A percentile compares a stretch with the other conserved stretches of the same genome.
phyloP scores from a whole-genome alignment of 2,329 filamentous ascomycete species.

The Cladosporium sp. region DNA sequence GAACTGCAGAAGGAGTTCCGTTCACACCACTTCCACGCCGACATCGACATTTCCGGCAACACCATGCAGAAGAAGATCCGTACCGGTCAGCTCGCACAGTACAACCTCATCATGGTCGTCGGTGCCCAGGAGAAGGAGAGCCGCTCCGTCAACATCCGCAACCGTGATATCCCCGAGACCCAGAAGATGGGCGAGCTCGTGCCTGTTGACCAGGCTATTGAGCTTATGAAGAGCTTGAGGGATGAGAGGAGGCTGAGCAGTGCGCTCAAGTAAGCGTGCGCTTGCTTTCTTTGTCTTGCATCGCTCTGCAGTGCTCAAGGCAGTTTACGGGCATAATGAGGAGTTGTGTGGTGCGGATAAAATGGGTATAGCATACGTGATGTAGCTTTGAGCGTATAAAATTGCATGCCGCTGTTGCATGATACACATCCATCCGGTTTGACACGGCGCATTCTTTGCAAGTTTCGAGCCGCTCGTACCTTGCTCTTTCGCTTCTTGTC shows the following conservation, averaged over 20 bases:
- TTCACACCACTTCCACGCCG: conserved; percentile 65
- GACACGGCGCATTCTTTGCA: background rate
- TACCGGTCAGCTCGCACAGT: conserved; percentile 75
- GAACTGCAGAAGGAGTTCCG: conserved; percentile 71
- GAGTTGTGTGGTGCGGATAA: background rate
- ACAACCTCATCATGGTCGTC: conserved; percentile 79
- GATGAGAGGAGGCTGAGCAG: conserved; percentile 43
- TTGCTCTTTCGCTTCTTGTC: background rate
- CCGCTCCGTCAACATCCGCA: conserved; percentile 63
- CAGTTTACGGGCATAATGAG: background rate
- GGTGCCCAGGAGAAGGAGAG: conserved; percentile 62
- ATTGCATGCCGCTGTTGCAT: background rate
- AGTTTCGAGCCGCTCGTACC: no score
- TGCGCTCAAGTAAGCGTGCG: conserved; percentile 22
- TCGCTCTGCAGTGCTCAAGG: background rate
- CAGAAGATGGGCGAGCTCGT: conserved; percentile 64
- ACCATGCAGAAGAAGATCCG: conserved; percentile 90
- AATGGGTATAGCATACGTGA: conserved; percentile 2
- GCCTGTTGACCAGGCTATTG: conserved; percentile 59
- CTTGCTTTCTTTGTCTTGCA: background rate
- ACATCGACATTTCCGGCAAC: conserved; percentile 71
- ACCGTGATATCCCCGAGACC: conserved; percentile 62
- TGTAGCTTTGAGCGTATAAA: background rate
- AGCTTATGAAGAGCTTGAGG: conserved; percentile 51
- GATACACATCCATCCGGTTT: background rate